Base-by-base conservation (phyloP, 192 early-diverging fungal species). In the Podila epicladia region DNA sequence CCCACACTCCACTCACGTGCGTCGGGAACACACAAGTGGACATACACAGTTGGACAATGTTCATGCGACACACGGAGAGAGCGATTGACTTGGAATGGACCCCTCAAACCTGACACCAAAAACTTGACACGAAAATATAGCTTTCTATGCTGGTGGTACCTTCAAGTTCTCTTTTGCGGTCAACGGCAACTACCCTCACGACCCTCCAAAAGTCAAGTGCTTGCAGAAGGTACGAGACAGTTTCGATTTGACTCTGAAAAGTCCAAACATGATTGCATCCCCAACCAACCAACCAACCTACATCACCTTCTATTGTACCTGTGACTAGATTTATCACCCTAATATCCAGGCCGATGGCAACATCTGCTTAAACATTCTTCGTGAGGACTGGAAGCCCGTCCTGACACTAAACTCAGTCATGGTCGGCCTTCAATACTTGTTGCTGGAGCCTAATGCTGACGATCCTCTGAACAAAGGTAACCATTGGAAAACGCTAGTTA, bases 301-400 rank as follows among this genome's bases (percentile, higher is more conserved):
- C 26, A 55, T 20, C 31, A 2, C 22, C 22, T 20, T 37, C 22
- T 35, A n/a, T n/a, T 22, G 12, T 11, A n/a, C 33, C 38, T 24
- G 28, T 67, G 15, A 26, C 35, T 85, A 93, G 86, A 97, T 98
- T 61, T 99, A 96, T 84, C 98, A 99, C 83, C 98, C 98, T 13
- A 99, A 99, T 83, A 97, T 99, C 79, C 95, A 99, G 73, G 85
- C 96, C 9, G 94, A 97, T 61, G 98, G 98, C 53, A 97, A 98
- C 55, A 93, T 99, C 38, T 99, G 98, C 73, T 85, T 99, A 32
- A 98, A 98, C 83, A 95, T 99, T 69, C 85, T 99, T 71, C 92
- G 98, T 67, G 97, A 99, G 80, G 96, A 99, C 83, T 99, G 98
- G 98, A 97, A 97, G 75, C 98, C 98, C 4, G 98, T 98, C n/a